A percentile compares a stretch with the other conserved stretches of the same genome.
Conservation (phyloP, 2,329 filamentous ascomycete genomes). For the Aspergillus sp. region DNA sequence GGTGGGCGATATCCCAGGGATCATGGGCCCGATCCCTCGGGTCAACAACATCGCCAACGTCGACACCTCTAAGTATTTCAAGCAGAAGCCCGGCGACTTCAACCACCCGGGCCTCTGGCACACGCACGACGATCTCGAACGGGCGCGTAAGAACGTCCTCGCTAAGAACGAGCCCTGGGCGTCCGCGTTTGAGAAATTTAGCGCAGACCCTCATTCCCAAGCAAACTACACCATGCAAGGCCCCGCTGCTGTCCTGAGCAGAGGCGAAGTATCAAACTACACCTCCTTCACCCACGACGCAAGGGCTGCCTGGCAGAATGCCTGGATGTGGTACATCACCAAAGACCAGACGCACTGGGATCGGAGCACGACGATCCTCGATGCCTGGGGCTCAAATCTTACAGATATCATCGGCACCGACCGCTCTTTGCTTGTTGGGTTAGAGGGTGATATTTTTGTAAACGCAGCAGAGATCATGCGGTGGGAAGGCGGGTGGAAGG, state of each 20-base stretch:
- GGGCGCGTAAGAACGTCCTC: conserved; percentile 17
- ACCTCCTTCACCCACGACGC: conserved; percentile 37
- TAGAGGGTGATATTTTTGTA: conserved; percentile 42
- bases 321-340: conserved; percentile 48
- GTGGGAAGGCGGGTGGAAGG: conserved; percentile 44
- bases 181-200: conserved; percentile 34
- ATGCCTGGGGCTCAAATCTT: conserved; percentile 25
- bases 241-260: conserved; percentile 4
- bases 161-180: conserved; percentile 22
- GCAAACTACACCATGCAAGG: conserved; percentile 15
- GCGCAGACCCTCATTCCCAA: conserved; percentile 27
- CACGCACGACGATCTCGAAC: conserved; percentile 24
- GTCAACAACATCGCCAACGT: background rate
- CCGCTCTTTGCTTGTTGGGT: conserved; percentile 37
- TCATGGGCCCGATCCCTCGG: conserved; percentile 6
- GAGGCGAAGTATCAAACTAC: conserved; percentile 38
- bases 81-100: conserved; percentile 4
- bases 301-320: conserved; percentile 43
- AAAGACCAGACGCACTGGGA: conserved; percentile 36
- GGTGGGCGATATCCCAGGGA: conserved; percentile 4
- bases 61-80: conserved; percentile 11
- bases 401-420: conserved; percentile 18
- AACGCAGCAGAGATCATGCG: conserved; percentile 49
- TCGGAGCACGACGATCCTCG: conserved; percentile 35
- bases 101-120: conserved; percentile 27